phyloP scores from a whole-genome alignment of 1,284 basidiomycete species.

The Cryptococcus neoformans region DNA sequence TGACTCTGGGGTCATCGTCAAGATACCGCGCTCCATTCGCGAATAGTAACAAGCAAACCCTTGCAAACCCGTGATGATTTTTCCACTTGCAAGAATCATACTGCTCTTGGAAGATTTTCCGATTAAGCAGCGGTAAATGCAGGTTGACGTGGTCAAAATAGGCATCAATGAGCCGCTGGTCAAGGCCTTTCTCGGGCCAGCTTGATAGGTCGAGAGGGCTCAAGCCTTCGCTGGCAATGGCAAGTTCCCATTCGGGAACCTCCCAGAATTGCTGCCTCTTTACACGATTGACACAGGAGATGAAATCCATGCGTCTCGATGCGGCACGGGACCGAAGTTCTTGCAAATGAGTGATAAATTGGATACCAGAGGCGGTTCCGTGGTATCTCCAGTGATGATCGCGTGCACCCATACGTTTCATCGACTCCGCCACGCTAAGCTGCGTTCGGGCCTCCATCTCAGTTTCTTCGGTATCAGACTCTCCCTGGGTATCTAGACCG shows the following conservation, averaged over 20 bases:
- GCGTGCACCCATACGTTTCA: constrained; percentile 34
- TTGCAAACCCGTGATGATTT: constrained; percentile 62
- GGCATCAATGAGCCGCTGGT: constrained; percentile 59
- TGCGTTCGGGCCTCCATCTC: constrained; percentile 13
- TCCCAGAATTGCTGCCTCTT: constrained; percentile 46
- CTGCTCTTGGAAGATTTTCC: constrained; percentile 65
- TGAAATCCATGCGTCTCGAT: constrained; percentile 37
- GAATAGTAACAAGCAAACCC: constrained; percentile 69
- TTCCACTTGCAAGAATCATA: constrained; percentile 60
- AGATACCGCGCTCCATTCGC: constrained; percentile 68
- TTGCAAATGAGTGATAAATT: constrained; percentile 63
- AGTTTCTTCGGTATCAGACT: constrained; percentile 14
- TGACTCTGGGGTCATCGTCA: constrained; percentile 59
- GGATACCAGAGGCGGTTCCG: constrained; percentile 67
- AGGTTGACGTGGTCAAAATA: constrained; percentile 66
- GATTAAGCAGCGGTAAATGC: constrained; percentile 69
- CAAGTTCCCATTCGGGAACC: constrained; percentile 47
- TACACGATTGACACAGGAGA: constrained; percentile 25
- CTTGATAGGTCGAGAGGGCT: constrained; percentile 34
- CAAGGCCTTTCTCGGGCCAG: constrained; percentile 57
- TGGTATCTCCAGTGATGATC: constrained; percentile 58
- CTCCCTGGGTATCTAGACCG: constrained; percentile 12
- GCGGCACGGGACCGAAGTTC: constrained; percentile 54
- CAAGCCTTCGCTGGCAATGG: constrained; percentile 39
- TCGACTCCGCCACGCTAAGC: constrained; percentile 23